Base-by-base conservation (phyloP, 768 basidiomycete species). In the Hypholoma sublateritium region DNA sequence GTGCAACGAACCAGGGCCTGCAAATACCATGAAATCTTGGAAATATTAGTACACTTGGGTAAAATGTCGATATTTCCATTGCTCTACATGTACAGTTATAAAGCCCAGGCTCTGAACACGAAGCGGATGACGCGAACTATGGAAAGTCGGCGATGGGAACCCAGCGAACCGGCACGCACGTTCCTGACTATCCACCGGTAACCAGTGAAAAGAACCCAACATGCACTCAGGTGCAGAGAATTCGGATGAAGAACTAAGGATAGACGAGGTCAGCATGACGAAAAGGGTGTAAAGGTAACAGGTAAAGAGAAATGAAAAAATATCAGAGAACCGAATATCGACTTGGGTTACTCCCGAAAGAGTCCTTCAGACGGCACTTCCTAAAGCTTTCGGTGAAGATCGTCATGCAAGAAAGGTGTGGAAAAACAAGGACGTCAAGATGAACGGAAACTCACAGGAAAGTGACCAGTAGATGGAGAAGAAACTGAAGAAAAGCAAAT, bases 301-400 rank as follows among this genome's bases (percentile, higher is more conserved):
- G 56, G 36, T n/a, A 53, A 58, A 50, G 37, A 45, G 44, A 58
- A 39, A 49, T 55, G 50, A 61, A 64, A 55, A 63, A 64, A 60
- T 55, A 72, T 81, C 80, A 81, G 79, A 79, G 79, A 80, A 80
- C 80, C 80, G 77, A 71, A 74, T 71, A 62, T 77, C 79, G 78
- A 79, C 79, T 71, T 62, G 62, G 72, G 74, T 72, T 69, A 65
- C 69, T 68, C 70, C 64, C 65, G 62, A 69, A 63, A 69, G 67
- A 71, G 69, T 62, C 73, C 72, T 79, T 81, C 78, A 72, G 80
- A 80, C 80, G 80, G 80, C 80, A 81, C 80, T 81, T 81, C 80
- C 80, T 81, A 80, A 78, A 70, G 73, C 68, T 72, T 73, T 77
- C 74, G 77, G 78, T 74, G 67, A 66, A 71, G 65, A 68, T 81